phyloP scores from a whole-genome alignment of 2,329 filamentous ascomycete genomes.

The Epichloe scottii region DNA sequence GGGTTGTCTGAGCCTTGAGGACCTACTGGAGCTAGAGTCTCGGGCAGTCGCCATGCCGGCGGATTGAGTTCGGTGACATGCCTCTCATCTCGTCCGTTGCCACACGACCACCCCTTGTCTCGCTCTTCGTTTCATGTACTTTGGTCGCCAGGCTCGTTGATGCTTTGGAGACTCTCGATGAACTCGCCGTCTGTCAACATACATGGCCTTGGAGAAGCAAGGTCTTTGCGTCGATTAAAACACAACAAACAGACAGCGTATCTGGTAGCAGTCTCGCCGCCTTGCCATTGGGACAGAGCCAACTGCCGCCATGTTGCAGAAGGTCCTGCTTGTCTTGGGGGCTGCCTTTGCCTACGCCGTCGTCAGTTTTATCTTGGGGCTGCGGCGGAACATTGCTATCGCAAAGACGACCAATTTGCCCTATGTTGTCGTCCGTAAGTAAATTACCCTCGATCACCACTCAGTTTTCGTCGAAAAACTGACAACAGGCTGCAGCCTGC shows the following conservation, averaged over 20 bases:
- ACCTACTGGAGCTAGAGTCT: neutral
- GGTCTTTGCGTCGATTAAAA: no score
- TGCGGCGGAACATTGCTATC: constrained; percentile 32
- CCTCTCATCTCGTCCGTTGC: no score
- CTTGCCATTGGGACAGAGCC: neutral
- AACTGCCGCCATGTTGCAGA: constrained; percentile 15
- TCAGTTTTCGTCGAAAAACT: no score
- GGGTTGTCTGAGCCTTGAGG: no score
- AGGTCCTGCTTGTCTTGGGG: constrained; percentile 21
- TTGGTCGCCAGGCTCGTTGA: neutral
- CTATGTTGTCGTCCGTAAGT: constrained; percentile 42
- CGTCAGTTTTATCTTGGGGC: constrained; percentile 19
- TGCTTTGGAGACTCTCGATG: neutral
- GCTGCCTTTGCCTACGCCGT: constrained; percentile 21
- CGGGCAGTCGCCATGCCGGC: neutral
- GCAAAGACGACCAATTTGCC: constrained; percentile 39
- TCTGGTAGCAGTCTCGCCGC: neutral
- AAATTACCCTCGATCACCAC: neutral
- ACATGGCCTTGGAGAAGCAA: neutral
- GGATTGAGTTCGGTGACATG: neutral
- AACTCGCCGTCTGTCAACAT: neutral
- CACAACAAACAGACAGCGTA: neutral
- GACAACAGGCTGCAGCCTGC: neutral
- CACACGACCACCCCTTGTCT: neutral
- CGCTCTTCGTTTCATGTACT: neutral